Conservation (phyloP, 1,284 basidiomycete species). For the Cryptococcus depauperatus region DNA sequence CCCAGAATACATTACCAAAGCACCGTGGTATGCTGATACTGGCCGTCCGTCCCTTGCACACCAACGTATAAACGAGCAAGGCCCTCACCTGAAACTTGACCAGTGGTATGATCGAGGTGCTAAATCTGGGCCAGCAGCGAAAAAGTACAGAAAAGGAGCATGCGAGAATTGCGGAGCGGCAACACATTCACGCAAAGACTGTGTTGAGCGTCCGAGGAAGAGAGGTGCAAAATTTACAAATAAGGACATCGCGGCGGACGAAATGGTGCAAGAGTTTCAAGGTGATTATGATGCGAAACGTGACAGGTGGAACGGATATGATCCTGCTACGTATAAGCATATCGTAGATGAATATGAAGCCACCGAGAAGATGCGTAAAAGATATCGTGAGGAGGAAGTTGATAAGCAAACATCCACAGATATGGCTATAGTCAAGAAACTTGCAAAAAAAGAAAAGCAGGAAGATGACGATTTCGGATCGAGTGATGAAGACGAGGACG, state of each 20-base stretch:
- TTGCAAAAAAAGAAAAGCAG: conserved; percentile 68
- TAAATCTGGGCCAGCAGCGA: conserved; percentile 77
- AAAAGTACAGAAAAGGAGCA: conserved; percentile 93
- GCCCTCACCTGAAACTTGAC: conserved; percentile 64
- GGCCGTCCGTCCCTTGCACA: conserved; percentile 85
- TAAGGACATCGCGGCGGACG: conserved; percentile 84
- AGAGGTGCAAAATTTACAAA: conserved; percentile 92
- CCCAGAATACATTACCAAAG: conserved; percentile 92
- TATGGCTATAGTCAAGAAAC: conserved; percentile 67
- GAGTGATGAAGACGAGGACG: conserved; percentile 87
- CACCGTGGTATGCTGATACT: conserved; percentile 94
- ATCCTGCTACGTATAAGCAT: conserved; percentile 71
- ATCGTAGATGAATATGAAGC: conserved; percentile 93
- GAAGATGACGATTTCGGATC: conserved; percentile 87
- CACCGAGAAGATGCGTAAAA: conserved; percentile 80
- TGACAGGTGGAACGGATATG: conserved; percentile 98
- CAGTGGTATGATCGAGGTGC: conserved; percentile 90
- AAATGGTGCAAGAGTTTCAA: conserved; percentile 70
- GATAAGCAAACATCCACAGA: conserved; percentile 93
- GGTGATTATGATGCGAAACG: conserved; percentile 91
- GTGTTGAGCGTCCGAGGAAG: conserved; percentile 90
- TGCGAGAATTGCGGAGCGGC: conserved; percentile 98
- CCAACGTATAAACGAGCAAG: conserved; percentile 67
- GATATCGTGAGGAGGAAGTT: conserved; percentile 88
- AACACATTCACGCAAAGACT: conserved; percentile 85